Evolutionary conservation across 257 asterid genomes (phyloP).

Genomic region (Nemophila menziesii): DNA sequence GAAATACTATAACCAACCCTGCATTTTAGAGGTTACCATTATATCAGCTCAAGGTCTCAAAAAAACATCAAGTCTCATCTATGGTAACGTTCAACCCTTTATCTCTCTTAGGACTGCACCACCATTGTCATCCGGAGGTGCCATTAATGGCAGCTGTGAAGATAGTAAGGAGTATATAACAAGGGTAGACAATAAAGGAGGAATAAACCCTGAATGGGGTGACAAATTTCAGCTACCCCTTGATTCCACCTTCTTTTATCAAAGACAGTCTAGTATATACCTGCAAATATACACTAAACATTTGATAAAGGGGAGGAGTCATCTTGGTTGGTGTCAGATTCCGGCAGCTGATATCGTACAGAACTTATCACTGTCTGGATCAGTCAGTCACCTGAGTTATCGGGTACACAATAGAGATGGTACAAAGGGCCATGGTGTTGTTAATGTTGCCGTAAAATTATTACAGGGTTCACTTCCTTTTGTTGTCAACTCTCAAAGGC

Average conservation of each 20-base stretch:
- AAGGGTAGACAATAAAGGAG: constrained; percentile 24
- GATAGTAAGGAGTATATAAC: constrained; percentile 14
- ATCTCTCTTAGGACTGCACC: constrained; percentile 11
- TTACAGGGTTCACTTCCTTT: constrained; percentile 12
- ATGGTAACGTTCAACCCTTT: constrained; percentile 25
- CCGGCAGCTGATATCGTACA: constrained; percentile 26
- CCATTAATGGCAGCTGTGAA: not conserved
- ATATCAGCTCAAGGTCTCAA: constrained; percentile 39
- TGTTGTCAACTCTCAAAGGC: constrained; percentile 4
- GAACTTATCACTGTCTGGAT: constrained; percentile 17
- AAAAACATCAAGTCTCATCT: constrained; percentile 7
- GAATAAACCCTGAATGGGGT: constrained; percentile 34
- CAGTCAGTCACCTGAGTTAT: constrained; percentile 27
- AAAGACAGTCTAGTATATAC: constrained; percentile 20
- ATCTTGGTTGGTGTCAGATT: constrained; percentile 42
- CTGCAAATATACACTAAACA: constrained; percentile 26
- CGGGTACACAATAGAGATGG: constrained; percentile 30
- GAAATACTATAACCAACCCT: constrained; percentile 2
- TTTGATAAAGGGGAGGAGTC: constrained; percentile 22
- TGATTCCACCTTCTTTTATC: constrained; percentile 19
- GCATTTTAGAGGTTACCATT: constrained; percentile 25
- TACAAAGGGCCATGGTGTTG: constrained; percentile 38
- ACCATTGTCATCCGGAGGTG: not conserved
- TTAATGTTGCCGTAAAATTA: constrained; percentile 30
- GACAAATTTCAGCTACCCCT: constrained; percentile 24